Base-by-base conservation (phyloP, 805 yeast species). In the Cyberlindnera xylosilytica region DNA sequence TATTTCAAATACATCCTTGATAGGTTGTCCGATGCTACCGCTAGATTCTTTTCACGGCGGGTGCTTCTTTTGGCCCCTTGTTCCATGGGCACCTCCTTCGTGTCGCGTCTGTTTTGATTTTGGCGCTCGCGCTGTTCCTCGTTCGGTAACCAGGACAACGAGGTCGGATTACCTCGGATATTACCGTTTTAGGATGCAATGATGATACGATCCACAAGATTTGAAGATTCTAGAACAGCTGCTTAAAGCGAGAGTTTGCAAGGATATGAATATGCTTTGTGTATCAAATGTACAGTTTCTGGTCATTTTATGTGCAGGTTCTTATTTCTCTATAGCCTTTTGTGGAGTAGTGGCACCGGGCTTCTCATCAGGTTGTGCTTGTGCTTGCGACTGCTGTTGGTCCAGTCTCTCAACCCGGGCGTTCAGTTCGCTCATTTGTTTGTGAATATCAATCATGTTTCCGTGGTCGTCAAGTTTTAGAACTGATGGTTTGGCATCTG, bases 401-500 rank as follows among this genome's bases (percentile, higher is more conserved):
- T 45, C 35, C n/a, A 49, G 29, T 16, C 38, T 41, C 7, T 40
- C 47, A 6, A 49, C 24, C 5, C 48, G 38, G 6, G 38, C 38
- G n/a, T 41, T 38, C 11, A 49, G 24, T 24, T 41, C 39, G 11
- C 34, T n/a, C 38, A 45, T 27, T 20, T 49, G 38, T 15, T 30
- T 19, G 8, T 43, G 37, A 20, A 45, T 31, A 17, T 49, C 47
- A 18, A 52, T 34, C 22, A 41, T 45, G 22, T 56, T 46, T 2
- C 56, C 62, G 30, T 54, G 39, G 10, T 34, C 39, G 15, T 61
- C 69, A 13, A 70, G 50, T 40, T 68, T 66, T 36, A 78, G 60
- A 9, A 74, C 64, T 19, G 61, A 52, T 2, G 84, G 82, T 23
- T 65, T 64, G 38, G 68, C 62, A 17, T 68, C 76, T 16, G 60